These are phyloP conservation scores for Torulaspora quercuum DNA, from an alignment of 805 yeast genomes.

Conservation along the genomic window DNA sequence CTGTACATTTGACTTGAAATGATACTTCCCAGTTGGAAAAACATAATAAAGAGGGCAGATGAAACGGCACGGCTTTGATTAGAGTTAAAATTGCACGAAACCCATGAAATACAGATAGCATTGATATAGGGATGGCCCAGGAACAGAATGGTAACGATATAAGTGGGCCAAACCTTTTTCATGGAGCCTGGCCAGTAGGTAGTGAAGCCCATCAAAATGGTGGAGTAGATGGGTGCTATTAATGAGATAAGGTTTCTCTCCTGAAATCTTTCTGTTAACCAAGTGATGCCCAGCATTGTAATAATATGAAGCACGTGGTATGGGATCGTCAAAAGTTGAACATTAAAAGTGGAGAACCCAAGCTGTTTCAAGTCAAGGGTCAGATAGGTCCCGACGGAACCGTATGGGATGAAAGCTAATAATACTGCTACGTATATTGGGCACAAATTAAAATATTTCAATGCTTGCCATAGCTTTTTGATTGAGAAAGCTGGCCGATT, in stretches of 20 bases:
- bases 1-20: constrained; percentile 57
- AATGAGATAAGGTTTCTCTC: constrained; percentile 31
- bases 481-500: constrained; percentile 51
- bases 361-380: constrained; percentile 46
- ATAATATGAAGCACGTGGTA: constrained; percentile 41
- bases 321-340: constrained; percentile 53
- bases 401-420: constrained; percentile 39
- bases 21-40: constrained; percentile 56
- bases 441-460: constrained; percentile 53
- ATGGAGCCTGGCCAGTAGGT: constrained; percentile 42
- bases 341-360: constrained; percentile 51
- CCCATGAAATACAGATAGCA: constrained; percentile 56
- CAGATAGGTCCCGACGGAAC: constrained; percentile 41
- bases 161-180: constrained; percentile 41
- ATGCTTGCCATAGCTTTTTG: constrained; percentile 39
- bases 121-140: constrained; percentile 46
- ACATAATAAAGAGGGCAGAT: constrained; percentile 62
- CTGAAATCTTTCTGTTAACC: constrained; percentile 37
- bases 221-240: constrained; percentile 35
- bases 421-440: constrained; percentile 53
- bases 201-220: constrained; percentile 36
- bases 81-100: constrained; percentile 58
- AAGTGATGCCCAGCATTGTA: constrained; percentile 37
- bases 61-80: constrained; percentile 60
- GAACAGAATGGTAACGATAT: constrained; percentile 34